A percentile compares a stretch with the other conserved stretches of the same genome.
These are phyloP conservation scores for Tardiomyces blankii DNA, from an alignment of 1,139 yeast species.

Conservation along the genomic window DNA sequence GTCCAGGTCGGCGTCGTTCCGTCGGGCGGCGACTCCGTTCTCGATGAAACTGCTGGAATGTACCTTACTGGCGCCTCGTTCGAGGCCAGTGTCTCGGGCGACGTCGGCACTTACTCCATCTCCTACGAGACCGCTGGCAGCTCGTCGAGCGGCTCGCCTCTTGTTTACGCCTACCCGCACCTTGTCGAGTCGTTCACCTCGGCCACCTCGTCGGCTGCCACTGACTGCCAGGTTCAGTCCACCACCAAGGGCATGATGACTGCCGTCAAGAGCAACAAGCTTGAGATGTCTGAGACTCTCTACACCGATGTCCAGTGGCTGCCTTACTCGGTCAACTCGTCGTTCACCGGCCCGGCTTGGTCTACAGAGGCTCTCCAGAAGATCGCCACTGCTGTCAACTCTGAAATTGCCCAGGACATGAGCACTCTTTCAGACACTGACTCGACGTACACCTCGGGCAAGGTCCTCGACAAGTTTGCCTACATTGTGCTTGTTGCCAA, in stretches of 20 bases:
- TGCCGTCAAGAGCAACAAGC: conserved; percentile 42
- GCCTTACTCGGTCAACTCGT: conserved; percentile 41
- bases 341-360: conserved; percentile 30
- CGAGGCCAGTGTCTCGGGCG: conserved; percentile 25
- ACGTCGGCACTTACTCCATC: conserved; percentile 41
- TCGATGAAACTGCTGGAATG: conserved; percentile 54
- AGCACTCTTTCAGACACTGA: conserved; percentile 35
- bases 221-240: conserved; percentile 43
- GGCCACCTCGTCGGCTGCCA: conserved; percentile 27
- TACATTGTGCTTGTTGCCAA: conserved; percentile 53
- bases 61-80: conserved; percentile 36
- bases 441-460: conserved; percentile 57
- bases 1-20: conserved; percentile 56
- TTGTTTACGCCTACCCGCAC: conserved; percentile 65
- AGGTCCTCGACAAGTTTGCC: conserved; percentile 66
- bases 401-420: conserved; percentile 50
- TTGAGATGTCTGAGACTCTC: conserved; percentile 42
- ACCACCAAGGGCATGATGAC: conserved; percentile 59
- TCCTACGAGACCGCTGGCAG: conserved; percentile 42
- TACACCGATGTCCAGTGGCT: conserved; percentile 42
- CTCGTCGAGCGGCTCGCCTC: conserved; percentile 40
- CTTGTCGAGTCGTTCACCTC: conserved; percentile 44
- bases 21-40: conserved; percentile 19
- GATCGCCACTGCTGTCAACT: conserved; percentile 44
- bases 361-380: conserved; percentile 39